These are phyloP conservation scores for Piper longum DNA, from an alignment of 164 flowering plant species.

Conservation along the genomic window DNA sequence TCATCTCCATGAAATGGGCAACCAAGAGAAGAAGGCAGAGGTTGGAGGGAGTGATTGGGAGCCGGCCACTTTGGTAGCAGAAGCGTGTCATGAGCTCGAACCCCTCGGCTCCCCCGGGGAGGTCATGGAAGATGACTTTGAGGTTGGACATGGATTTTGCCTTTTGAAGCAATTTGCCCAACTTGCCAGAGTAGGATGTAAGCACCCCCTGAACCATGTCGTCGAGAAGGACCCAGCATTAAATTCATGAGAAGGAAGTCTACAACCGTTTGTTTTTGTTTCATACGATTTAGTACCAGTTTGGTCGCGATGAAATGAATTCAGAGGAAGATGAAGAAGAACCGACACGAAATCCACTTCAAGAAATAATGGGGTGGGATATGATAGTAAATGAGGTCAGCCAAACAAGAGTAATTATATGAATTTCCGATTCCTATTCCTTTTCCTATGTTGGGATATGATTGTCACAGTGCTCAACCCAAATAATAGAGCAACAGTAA, in stretches of 20 bases:
- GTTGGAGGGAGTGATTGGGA: constrained; percentile 27
- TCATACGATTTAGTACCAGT: not conserved
- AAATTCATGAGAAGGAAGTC: not conserved
- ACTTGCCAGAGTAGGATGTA: constrained; percentile 27
- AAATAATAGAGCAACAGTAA: too few species aligned
- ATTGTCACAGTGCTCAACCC: too few species aligned
- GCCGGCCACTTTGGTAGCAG: constrained; percentile 40
- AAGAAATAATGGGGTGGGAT: not conserved
- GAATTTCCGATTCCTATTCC: too few species aligned
- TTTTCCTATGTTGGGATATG: too few species aligned
- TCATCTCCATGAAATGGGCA: constrained; percentile 49
- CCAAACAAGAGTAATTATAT: too few species aligned
- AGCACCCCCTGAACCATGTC: constrained; percentile 17
- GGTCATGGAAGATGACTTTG: constrained; percentile 38
- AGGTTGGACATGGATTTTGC: constrained; percentile 7
- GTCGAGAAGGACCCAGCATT: not conserved
- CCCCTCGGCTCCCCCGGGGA: constrained; percentile 54
- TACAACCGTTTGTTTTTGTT: too few species aligned
- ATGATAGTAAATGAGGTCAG: too few species aligned
- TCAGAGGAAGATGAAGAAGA: not conserved
- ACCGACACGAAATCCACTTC: not conserved
- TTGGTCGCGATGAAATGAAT: not conserved
- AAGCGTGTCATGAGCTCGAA: constrained; percentile 55
- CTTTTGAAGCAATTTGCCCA: constrained; percentile 26
- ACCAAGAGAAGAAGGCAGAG: constrained; percentile 22